Evolutionary conservation across 2,329 filamentous ascomycete species (phyloP), one percentile per base, ranked within the genome.

Genomic region (Microcyclosporella mali): DNA sequence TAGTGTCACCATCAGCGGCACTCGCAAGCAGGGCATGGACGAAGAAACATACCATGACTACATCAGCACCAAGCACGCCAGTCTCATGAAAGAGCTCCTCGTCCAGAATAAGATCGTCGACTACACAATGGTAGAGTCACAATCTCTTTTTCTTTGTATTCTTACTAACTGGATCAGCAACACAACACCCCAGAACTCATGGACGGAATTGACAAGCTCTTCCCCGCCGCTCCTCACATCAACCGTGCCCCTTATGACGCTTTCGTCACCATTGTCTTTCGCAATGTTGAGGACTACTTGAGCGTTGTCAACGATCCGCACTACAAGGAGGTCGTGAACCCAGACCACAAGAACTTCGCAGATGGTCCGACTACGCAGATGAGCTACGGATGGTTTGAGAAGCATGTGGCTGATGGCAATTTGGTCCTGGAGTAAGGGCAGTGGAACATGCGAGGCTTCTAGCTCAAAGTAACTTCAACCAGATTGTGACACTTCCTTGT

Each of bases 331-430:
- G 48, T 51, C 12, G 55, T 63, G 16, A 52, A 53, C 34, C 59
- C 56, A 17, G 62, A 64, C 35, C 62, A 64, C 52, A 55, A 53
- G 40, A 55, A 60, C 29, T 63, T 64, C 48, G 59, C 59, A 3
- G 59, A 63, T 49, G 51, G 47, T 6, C 47, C 47, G 21, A 34
- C 14, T 11, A 25, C 30, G 10, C 51, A 47, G 32, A 55, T 55
- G 52, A 46, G 43, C 3, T 46, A 52, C 39, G 52, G 52, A 2
- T 55, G 50, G 50, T 45, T 55, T 41, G 50, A 55, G 34, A 36
- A 47, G 12, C 50, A 53, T 43, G 43, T 55, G 14, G 40, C 35
- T 12, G 49, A 52, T 18, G 52, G 52, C 9, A 31, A 52, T 37
- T 36, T 48, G 32, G 41, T 53, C n/a, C n/a, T n/a, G n/a, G 12